Evolutionary conservation across 2,329 filamentous ascomycete genomes (phyloP).

Genomic region (Colletotrichum incanum): DNA sequence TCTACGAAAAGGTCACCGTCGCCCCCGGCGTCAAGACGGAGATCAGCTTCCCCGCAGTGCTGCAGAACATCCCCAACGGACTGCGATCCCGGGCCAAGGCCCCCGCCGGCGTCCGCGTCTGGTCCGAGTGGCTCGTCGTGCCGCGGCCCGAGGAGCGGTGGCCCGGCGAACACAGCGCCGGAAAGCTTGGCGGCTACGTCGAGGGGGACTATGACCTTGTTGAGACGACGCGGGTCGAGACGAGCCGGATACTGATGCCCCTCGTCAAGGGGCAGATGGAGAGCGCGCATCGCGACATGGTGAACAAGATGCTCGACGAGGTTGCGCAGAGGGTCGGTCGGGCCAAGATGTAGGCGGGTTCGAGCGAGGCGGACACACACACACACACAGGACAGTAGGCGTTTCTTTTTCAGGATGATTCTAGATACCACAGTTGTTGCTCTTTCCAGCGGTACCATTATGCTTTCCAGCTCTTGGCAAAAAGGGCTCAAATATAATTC

Average conservation of each 20-base stretch:
- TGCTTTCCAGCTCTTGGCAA: neutral
- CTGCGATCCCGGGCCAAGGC: constrained; percentile 61
- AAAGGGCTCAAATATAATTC: neutral
- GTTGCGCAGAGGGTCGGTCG: constrained; percentile 46
- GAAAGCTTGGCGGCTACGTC: constrained; percentile 39
- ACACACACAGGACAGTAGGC: neutral
- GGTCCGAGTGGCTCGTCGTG: constrained; percentile 55
- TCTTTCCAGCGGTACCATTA: neutral
- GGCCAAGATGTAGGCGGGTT: constrained; percentile 15
- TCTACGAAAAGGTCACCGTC: constrained; percentile 53
- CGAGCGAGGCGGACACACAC: neutral
- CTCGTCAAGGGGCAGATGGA: constrained; percentile 52
- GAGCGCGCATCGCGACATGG: constrained; percentile 51
- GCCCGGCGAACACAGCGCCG: constrained; percentile 30
- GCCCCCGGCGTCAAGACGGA: constrained; percentile 59
- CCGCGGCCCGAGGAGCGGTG: constrained; percentile 44
- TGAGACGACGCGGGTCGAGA: constrained; percentile 53
- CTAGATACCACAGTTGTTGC: constrained; percentile 35
- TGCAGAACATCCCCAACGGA: constrained; percentile 59
- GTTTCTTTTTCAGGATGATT: constrained; percentile 4
- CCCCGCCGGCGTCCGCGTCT: constrained; percentile 59
- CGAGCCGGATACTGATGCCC: constrained; percentile 55
- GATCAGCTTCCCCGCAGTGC: constrained; percentile 59
- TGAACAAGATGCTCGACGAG: constrained; percentile 52
- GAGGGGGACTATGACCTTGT: constrained; percentile 52